Conservation (phyloP, 2,329 filamentous ascomycete species). For the Fusarium chlamydosporum region DNA sequence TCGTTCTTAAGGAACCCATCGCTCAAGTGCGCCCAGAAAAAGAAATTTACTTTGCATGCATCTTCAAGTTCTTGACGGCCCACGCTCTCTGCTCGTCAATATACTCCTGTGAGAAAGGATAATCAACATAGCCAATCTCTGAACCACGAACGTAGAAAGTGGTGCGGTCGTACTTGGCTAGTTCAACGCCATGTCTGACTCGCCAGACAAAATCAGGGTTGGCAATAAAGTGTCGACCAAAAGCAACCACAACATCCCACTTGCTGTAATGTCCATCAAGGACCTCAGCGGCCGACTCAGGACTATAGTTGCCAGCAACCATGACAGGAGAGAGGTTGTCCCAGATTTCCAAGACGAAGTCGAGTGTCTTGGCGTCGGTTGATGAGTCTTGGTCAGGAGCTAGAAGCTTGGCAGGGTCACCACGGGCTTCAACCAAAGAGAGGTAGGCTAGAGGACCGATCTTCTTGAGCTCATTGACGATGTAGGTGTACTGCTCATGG, state of each 20-base stretch:
- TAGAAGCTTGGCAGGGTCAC: constrained; percentile 36
- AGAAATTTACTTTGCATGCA: constrained; percentile 10
- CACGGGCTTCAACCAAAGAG: constrained; percentile 50
- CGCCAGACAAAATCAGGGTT: constrained; percentile 52
- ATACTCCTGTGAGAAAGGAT: constrained; percentile 37
- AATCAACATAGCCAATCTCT: constrained; percentile 44
- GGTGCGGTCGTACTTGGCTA: constrained; percentile 47
- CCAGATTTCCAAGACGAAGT: constrained; percentile 53
- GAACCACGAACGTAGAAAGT: constrained; percentile 47
- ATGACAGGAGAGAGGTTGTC: constrained; percentile 51
- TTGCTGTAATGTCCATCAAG: constrained; percentile 49
- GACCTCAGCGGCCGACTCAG: constrained; percentile 31
- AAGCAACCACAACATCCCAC: constrained; percentile 52
- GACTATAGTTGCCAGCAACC: constrained; percentile 49
- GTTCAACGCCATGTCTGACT: constrained; percentile 43
- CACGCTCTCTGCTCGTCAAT: constrained; percentile 23
- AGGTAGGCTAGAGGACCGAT: constrained; percentile 51
- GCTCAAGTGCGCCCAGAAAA: too few species aligned
- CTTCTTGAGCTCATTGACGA: constrained; percentile 50
- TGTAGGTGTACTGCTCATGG: constrained; percentile 44
- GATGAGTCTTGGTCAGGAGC: constrained; percentile 48
- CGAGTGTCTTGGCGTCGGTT: constrained; percentile 52
- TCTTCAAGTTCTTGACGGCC: constrained; percentile 21
- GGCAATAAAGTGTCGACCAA: constrained; percentile 50
- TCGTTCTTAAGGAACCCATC: too few species aligned